Base-by-base conservation (phyloP, 2,329 filamentous ascomycete genomes). In the Zymoseptoria brevis region DNA sequence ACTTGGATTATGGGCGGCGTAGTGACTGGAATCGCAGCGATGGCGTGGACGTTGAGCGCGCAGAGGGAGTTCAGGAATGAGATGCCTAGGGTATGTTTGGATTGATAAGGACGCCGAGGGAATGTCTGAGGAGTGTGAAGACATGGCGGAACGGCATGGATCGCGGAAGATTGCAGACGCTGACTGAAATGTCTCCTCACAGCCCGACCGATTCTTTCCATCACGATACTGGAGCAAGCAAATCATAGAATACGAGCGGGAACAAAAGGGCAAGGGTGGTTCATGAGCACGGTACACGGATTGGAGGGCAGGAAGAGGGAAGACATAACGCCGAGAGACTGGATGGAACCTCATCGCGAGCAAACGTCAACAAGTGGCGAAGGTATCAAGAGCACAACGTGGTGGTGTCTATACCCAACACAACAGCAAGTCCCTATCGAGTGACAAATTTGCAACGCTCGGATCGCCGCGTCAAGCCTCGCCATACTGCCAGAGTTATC, bases 191-290 rank as follows among this genome's bases (percentile, higher is more conserved):
- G 13, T 7, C 4, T 30, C 3, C n/a, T 8, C 16, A 45, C 63
- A 72, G 75, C 80, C 83, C 58, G 84, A 84, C 68, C 80, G 87
- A 71, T 94, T 92, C 82, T 91, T 87, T 75, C 89, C 89, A 53
- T 94, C 89, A 77, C 83, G 90, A 84, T 85, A 87, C 76, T 89
- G 87, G 87, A 87, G 83, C 76, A 87, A 79, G 73, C 83, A 89
- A 70, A 87, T 89, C 58, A 81, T 81, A 66, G 86, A 89, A 69
- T 82, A 89, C 71, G 87, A 89, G 74, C 79, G 79, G 69, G 64
- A 58, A 57, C 62, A 66, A 55, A 62, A 61, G 53, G 64, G 57
- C 8, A 59, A 61, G 24, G 64, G 35, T 5, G 13, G 35, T 1
- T 45, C 35, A 45, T 45, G 35, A 45, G 35, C 35, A 41, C 4